A percentile compares a stretch with the other conserved stretches of the same genome.
phyloP scores from a whole-genome alignment of 2,329 filamentous ascomycete species.

The Cercospora sp. region DNA sequence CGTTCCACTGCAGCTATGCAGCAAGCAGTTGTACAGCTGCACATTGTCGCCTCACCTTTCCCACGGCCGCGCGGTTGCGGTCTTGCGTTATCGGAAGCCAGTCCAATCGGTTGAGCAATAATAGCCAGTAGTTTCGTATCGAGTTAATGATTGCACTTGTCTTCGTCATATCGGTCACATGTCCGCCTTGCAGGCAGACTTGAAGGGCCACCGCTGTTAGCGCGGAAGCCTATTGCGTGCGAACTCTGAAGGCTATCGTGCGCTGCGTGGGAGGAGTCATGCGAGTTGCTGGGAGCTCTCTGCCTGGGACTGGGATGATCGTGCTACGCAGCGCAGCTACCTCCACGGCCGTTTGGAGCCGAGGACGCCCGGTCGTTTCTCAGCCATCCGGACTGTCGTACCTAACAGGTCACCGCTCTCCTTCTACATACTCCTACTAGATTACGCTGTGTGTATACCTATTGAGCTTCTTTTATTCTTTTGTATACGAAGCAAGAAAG shows the following conservation, averaged over 20 bases:
- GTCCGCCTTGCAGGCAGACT: background rate
- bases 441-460: background rate
- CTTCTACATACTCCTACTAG: background rate
- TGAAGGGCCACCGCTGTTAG: background rate
- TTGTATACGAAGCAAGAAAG: background rate
- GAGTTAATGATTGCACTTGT: background rate
- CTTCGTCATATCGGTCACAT: background rate
- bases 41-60: background rate
- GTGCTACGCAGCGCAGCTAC: background rate
- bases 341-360: background rate
- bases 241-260: background rate
- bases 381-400: background rate
- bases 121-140: background rate
- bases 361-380: background rate
- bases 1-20: background rate
- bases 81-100: background rate
- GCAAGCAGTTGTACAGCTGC: background rate
- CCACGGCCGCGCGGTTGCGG: background rate
- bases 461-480: background rate
- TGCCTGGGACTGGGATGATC: background rate
- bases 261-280: background rate
- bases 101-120: background rate
- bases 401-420: background rate
- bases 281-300: background rate
- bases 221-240: background rate